Percentiles rank a stretch among this genome's conserved stretches.
These are phyloP conservation scores for Suillus subluteus DNA, from an alignment of 768 basidiomycete genomes.

Conservation along the genomic window DNA sequence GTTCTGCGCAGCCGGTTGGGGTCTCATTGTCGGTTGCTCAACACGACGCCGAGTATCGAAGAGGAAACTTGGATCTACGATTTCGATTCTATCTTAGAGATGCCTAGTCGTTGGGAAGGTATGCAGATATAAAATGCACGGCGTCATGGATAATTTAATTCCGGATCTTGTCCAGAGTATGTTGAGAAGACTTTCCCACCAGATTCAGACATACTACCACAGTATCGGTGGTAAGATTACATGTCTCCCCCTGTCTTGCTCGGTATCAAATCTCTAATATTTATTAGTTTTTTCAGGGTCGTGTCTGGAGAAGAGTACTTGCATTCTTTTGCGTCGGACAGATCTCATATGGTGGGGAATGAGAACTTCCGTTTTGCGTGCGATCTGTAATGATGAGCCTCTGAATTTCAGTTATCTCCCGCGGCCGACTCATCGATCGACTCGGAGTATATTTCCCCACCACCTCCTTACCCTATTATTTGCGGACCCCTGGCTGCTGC, in stretches of 20 bases:
- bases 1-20: constrained; percentile 44
- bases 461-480: constrained; percentile 54
- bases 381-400: constrained; percentile 7
- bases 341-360: constrained; percentile 71
- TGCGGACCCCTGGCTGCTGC: constrained; percentile 46
- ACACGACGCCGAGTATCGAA: constrained; percentile 12
- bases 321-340: constrained; percentile 69
- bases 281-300: constrained; percentile 62
- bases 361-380: constrained; percentile 18
- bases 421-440: constrained; percentile 12
- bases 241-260: constrained; percentile 10
- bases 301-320: constrained; percentile 55
- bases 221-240: constrained; percentile 49
- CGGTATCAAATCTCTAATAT: constrained; percentile 11
- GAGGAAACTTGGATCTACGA: constrained; percentile 65
- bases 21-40: constrained; percentile 6
- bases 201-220: constrained; percentile 29
- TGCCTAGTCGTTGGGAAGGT: constrained; percentile 59
- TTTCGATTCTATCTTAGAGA: constrained; percentile 56
- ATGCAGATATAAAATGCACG: constrained; percentile 19
- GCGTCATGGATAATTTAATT: constrained; percentile 17
- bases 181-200: constrained; percentile 46
- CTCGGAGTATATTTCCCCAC: constrained; percentile 43
- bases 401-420: constrained; percentile 11
- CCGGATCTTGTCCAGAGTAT: constrained; percentile 45